Base-by-base conservation (phyloP, 352 stramenopile species). In the Salisapilia sapeloensis region DNA sequence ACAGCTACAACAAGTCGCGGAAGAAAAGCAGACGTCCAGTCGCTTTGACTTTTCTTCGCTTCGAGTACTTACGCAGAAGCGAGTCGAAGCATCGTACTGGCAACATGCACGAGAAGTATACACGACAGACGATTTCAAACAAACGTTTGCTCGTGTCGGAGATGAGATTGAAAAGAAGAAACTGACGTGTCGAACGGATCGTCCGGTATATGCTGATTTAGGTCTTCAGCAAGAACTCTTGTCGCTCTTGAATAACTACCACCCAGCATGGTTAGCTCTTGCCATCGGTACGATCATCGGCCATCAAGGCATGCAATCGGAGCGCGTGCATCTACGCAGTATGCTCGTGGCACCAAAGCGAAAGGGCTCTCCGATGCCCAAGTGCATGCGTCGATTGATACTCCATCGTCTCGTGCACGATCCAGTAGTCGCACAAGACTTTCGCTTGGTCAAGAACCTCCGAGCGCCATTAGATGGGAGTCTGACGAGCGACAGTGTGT, bases 161-260 rank as follows among this genome's bases (percentile, higher is more conserved):
- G 54, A 77, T 29, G 76, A 91, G 28, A 83, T 91, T 6, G 42
- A 53, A 4, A 52, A 51, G 20, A 56, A 79, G 21, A 76, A 71
- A 17, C 54, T 97, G n/a, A 41, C 60, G 9, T 82, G 94, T 32
- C 67, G 89, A 2, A 46, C 48, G 0, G 85, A 97, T 34, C 70
- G 81, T 4, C 80, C 90, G 23, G 61, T 95, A 20, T 86, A 92
- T 50, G 82, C 72, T 3, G 84, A 97, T 27, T 55, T 97, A 17
- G 82, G 72, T 0, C 51, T 96, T 2, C 63, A 93, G 29, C 50
- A 82, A 24, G 60, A 93, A n/a, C 41, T 96, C 3, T 53, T 93
- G 4, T 44, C 49, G 12, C 49, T 96, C 2, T 46, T 96, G 16
- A 86, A 94, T 28, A 90, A 82, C 7, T 97, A 96, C 42, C 65